Base-by-base conservation (phyloP, 306 rosid genomes). In the Pterocarpus macrocarpus region DNA sequence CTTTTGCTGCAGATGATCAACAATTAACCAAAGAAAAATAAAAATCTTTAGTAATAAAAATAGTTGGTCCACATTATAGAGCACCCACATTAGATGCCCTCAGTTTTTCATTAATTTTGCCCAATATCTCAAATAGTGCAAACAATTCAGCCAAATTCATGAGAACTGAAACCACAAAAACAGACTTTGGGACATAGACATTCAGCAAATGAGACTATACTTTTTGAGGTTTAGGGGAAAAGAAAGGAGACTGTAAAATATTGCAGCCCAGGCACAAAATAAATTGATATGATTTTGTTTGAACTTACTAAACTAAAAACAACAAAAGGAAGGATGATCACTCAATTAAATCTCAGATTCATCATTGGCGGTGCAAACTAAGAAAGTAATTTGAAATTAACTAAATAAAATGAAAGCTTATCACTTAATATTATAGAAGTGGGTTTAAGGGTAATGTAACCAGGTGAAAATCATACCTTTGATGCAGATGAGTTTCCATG, bases 1-100 rank as follows among this genome's bases (percentile, higher is more conserved):
- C 64, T 77, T 89, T 83, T 81, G 82, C 88, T 80, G 75, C 73
- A 86, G 61, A 81, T 55, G 71, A 82, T 78, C 45, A 85, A 83
- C 30, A 80, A 73, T 73, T 58, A 69, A 70, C 63, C 64, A 55
- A 34, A 41, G 53, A 62, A 73, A 73, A 68, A 34, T 75, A 28
- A 69, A 65, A 11, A 36, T 38, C 35, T 59, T 44, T 44, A 65
- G 59, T 47, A 10, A 36, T 78, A 5, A 73, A 73, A 4, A 32
- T 15, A 58, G 36, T 58, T 28, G 2, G 66, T 17, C 38, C 0
- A 17, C 61, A 17, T 22, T 22, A 22, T 22, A 1, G 28, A 22
- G 28, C 28, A 22, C 28, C 28, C 28, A 22, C 28, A 22, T 22
- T 34, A 53, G 36, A 59, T 72, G 56, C 63, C 69, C n/a, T 34